Evolutionary conservation across 805 yeast genomes (phyloP), one percentile per base, ranked within the genome.

Genomic region (Teunomyces barrocoloradensis): DNA sequence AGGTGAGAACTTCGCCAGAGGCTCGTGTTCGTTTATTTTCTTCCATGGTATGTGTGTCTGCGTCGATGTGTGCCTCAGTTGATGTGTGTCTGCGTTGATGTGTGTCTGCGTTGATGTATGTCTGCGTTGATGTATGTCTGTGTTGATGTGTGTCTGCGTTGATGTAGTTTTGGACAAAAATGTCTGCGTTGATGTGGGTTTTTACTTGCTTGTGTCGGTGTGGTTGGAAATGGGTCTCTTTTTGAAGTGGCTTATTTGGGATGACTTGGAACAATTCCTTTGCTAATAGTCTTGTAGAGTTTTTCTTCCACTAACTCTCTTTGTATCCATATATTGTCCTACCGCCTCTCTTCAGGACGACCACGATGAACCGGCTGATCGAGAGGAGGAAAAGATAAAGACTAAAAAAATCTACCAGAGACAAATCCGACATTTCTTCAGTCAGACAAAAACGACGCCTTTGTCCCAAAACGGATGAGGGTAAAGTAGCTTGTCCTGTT

Each of bases 1-100:
- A 74, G 43, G 81, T 84, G 45, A 90, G 71, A 2, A 86, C 89
- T 58, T 85, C 92, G 1, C 96, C 92, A n/a, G 83, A 80, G 2
- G 90, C 90, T 46, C 92, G 71, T 11, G 85, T 81, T 51, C 94
- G 70, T 54, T 82, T 83, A 23, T 23, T 37, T 23, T 37, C 40
- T 20, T 37, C 40, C 40, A 37, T 37, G 28, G 7, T 35, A 17
- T 32, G 17, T 32, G 35, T 12, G 9, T 3, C 15, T n/a, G 36
- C 11, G 21, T 33, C 17, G 36, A 30, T 30, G 33, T n/a, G 18
- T 11, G n/a, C 2, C 18, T 12, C 23, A 0, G 21, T 33, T 33
- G 36, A 23, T 6, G 25, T 6, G 20, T 18, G 20, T 18, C 20
- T 18, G 20, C 4, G 20, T 18, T 3, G 20, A 17, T 32, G 17